Evolutionary conservation across 2,329 filamentous ascomycete species (phyloP).

Genomic region (Pseudogymnoascus sp.): DNA sequence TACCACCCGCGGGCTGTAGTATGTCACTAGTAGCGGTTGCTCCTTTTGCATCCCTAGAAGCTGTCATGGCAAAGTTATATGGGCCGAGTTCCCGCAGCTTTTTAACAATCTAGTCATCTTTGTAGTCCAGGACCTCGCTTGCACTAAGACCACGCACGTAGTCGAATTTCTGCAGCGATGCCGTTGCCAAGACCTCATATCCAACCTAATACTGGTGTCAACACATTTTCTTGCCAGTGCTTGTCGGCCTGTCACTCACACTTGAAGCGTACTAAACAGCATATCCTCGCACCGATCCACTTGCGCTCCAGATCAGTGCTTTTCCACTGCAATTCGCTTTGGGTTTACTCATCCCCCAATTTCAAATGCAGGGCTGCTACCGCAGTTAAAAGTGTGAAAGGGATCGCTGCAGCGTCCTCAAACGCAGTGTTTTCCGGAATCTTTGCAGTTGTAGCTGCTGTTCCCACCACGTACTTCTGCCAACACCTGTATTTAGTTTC

Average conservation of each 20-base stretch:
- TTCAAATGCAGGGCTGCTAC: constrained; percentile 15
- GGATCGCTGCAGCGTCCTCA: constrained; percentile 19
- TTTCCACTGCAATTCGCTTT: not conserved
- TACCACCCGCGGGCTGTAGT: not conserved
- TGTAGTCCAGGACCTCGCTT: constrained; percentile 18
- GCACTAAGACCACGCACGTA: constrained; percentile 18
- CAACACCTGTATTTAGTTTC: constrained; percentile 24
- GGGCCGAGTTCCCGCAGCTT: not conserved
- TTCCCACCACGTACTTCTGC: constrained; percentile 33
- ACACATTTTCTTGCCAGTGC: not conserved
- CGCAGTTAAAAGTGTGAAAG: constrained; percentile 18
- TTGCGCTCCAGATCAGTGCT: constrained; percentile 20
- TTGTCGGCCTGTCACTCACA: not conserved
- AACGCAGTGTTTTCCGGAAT: constrained; percentile 17
- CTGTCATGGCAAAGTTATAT: not conserved
- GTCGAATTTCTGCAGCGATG: constrained; percentile 18
- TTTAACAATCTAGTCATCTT: not conserved
- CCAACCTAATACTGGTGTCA: not conserved
- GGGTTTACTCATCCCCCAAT: not conserved
- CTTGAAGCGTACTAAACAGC: constrained; percentile 16
- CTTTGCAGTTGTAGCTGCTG: constrained; percentile 18
- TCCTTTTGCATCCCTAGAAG: not conserved
- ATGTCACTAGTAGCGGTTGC: not conserved
- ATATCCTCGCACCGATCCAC: constrained; percentile 17
- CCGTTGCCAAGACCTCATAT: constrained; percentile 18